Evolutionary conservation across 345 rosid species (phyloP), one percentile per base, ranked within the genome.

Genomic region (Ailanthus altissimus): DNA sequence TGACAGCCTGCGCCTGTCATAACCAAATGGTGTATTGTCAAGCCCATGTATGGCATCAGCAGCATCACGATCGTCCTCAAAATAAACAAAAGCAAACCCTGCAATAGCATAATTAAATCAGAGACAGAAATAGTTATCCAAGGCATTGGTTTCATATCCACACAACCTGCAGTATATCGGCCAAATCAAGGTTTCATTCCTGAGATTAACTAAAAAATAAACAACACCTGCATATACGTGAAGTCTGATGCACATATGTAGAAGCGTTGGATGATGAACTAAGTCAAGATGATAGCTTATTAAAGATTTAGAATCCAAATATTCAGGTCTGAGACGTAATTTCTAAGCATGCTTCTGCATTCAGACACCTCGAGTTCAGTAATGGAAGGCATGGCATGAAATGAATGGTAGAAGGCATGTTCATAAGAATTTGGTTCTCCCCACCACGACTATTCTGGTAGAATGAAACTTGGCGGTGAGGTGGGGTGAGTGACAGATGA

Each of bases 51-150:
- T 92, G 67, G 96, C 93, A 83, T 91, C 94, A 42, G 88, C 89
- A 78, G 96, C 98, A 90, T 94, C 96, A 18, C 88, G 91, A 56
- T 92, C 96, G 73, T 92, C 93, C 85, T 92, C 96, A 70, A 90
- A 92, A 83, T 91, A 94, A 77, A 92, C 97, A 80, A 94, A 94
- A 28, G 97, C 97, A 85, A 86, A 94, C 1, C 98, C 97, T 94
- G 86, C 86, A 87, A 78, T 15, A 54, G 59, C 9, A 61, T 20
- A 42, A 72, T 46, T n/a, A 42, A 36, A 79, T 78, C 28, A 68
- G 81, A 74, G 73, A 57, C 42, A 43, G 57, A 75, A 75, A 28
- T 32, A 46, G 70, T 28, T 50, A 72, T 25, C 66, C 43, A 65
- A 2, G 25, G 75, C 43, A 70, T 49, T 49, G 21, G 74, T 47